Evolutionary conservation across 805 yeast species (phyloP).

Genomic region (Yarrowia sp.): DNA sequence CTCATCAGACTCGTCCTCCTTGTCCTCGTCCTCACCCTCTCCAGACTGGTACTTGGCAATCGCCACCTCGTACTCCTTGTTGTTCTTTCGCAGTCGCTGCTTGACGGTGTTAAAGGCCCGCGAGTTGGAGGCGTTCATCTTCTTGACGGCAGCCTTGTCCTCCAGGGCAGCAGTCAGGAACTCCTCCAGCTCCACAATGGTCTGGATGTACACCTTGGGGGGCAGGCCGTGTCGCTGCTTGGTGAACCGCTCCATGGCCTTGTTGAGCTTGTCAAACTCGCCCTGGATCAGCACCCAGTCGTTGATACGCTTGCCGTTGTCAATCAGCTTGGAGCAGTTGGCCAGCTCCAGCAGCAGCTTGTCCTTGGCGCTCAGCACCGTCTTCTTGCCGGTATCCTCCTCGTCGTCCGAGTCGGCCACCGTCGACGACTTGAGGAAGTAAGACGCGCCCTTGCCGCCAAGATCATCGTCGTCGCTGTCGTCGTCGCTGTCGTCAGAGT

Average conservation of each 20-base stretch:
- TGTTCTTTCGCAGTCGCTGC: constrained; percentile 85
- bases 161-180: constrained; percentile 61
- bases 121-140: constrained; percentile 80
- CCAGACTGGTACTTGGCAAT: constrained; percentile 64
- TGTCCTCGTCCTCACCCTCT: constrained; percentile 66
- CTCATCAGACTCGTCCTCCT: constrained; percentile 48
- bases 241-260: constrained; percentile 67
- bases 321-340: constrained; percentile 68
- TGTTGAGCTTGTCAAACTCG: constrained; percentile 80
- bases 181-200: constrained; percentile 75
- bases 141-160: constrained; percentile 61
- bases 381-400: constrained; percentile 77
- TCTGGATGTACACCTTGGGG: constrained; percentile 74
- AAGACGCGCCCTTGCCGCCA: constrained; percentile 50
- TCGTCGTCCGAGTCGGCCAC: constrained; percentile 59
- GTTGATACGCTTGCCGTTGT: constrained; percentile 67
- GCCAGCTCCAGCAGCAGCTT: constrained; percentile 89
- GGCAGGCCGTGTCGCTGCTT: constrained; percentile 74
- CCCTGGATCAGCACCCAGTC: constrained; percentile 78
- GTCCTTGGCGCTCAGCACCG: constrained; percentile 92
- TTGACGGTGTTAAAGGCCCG: constrained; percentile 85
- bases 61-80: constrained; percentile 69
- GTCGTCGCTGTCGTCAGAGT: constrained; percentile 46
- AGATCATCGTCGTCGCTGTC: constrained; percentile 51
- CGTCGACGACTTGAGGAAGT: constrained; percentile 49